Percentiles rank a stretch among this genome's conserved stretches.
Evolutionary conservation across 169 alveolate genomes (phyloP).

Genomic region (Blepharisma undulans): DNA sequence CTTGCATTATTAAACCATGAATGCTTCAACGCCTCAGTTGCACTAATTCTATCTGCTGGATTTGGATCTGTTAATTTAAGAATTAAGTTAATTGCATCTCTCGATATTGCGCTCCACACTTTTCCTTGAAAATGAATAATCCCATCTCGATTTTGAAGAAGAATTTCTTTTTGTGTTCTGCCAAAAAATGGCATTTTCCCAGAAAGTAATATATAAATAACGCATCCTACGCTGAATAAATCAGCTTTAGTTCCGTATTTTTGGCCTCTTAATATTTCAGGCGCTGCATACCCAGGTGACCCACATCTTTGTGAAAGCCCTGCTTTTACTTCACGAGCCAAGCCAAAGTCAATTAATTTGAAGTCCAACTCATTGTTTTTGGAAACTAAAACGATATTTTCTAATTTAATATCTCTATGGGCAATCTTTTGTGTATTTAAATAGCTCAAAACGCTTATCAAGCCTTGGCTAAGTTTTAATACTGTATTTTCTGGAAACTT

Average conservation of each 20-base stretch:
- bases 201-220: slow-evolving; percentile 14
- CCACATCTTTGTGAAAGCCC: slow-evolving; percentile 34
- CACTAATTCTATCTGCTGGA: slow-evolving; percentile 36
- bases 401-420: slow-evolving; percentile 65
- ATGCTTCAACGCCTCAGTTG: slow-evolving; percentile 49
- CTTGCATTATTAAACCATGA: slow-evolving; percentile 40
- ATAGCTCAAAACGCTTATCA: slow-evolving; percentile 54
- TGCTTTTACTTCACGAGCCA: neutral
- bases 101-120: slow-evolving; percentile 31
- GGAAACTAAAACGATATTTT: slow-evolving; percentile 33
- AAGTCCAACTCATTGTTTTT: slow-evolving; percentile 34
- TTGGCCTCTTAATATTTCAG: slow-evolving; percentile 37
- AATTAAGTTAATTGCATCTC: slow-evolving; percentile 43
- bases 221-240: slow-evolving; percentile 45
- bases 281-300: slow-evolving; percentile 44
- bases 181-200: slow-evolving; percentile 54
- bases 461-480: slow-evolving; percentile 48
- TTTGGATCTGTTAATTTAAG: slow-evolving; percentile 33
- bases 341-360: slow-evolving; percentile 43
- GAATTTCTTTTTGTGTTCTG: slow-evolving; percentile 28
- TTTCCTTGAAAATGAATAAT: neutral
- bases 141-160: slow-evolving; percentile 11
- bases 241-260: slow-evolving; percentile 49
- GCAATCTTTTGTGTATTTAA: slow-evolving; percentile 55
- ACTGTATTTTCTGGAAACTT: slow-evolving; percentile 41